Base-by-base conservation (phyloP, 2,329 filamentous ascomycete genomes). In the Paecilomyces variotii region DNA sequence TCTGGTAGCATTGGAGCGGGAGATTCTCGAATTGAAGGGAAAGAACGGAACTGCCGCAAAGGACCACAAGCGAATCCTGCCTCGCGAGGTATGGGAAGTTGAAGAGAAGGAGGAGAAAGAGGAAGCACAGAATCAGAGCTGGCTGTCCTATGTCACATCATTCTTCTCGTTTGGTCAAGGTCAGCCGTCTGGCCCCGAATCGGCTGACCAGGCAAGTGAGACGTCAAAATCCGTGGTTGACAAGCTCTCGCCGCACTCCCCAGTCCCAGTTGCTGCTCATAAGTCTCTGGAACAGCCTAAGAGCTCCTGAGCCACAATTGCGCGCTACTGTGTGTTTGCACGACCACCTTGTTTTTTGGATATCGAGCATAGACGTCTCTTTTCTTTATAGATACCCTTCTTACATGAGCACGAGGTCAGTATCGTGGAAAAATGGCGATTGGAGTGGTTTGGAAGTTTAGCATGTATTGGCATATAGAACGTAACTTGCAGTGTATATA, bases 1-100 rank as follows among this genome's bases (percentile, higher is more conserved):
- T 10, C 63, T 80, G 49, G 68, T 77, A 7, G 71, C 75, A 10
- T 60, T 81, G 50, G 79, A 81, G 63, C 77, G 76, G 56, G 78
- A 80, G 64, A 61, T 80, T 24, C 59, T 80, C 9, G 67, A 70
- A 19, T 66, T 78, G 35, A 73, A 73, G 58, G 70, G 71, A 10
- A 75, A 75, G 62, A 68, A 72, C 51, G 72, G 68, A 58, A 66
- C 69, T 50, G 54, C 68, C 2, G 56, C 64, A 9, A 72, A 73
- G 54, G 59, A 65, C 0, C 57, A 61, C n/a, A 61, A 65, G 45
- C 67, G 71, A 7, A 74, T 79, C 32, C 64, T 79, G 9, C 73
- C 76, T n/a, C 67, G 65, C 11, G 71, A 75, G 51, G 68, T 78
- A 1, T 76, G 74, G 67, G 72, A 76, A 56, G 63, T 65, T 9